Evolutionary conservation across 495 filamentous ascomycete species (phyloP).

Genomic region (Hypoxylon cercidicola): DNA sequence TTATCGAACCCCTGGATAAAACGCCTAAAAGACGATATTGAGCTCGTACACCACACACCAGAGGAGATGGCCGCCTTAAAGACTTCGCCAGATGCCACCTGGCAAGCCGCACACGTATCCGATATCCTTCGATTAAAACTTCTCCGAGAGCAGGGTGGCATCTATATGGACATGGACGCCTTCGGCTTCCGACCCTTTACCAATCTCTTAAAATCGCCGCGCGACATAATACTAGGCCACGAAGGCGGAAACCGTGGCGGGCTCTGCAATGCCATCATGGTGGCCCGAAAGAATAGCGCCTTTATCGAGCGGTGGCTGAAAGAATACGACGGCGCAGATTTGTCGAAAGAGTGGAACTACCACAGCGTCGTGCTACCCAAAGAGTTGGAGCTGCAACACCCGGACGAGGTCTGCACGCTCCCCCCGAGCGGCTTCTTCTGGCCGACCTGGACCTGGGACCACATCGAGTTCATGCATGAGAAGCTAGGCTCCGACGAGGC

Average conservation of each 20-base stretch:
- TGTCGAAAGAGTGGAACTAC: constrained; percentile 58
- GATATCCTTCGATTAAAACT: constrained; percentile 57
- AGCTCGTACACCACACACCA: constrained; percentile 54
- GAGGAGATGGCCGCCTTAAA: constrained; percentile 42
- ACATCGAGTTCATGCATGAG: constrained; percentile 60
- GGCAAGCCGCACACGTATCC: constrained; percentile 56
- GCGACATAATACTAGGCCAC: constrained; percentile 55
- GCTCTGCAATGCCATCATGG: constrained; percentile 59
- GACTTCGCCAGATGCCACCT: constrained; percentile 46
- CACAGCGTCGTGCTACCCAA: constrained; percentile 57
- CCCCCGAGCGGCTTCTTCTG: constrained; percentile 60
- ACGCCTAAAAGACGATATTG: constrained; percentile 52
- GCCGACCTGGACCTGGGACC: constrained; percentile 60
- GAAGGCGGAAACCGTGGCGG: constrained; percentile 60
- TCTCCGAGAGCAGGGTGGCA: constrained; percentile 55
- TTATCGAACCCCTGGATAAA: constrained; percentile 56
- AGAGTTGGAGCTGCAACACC: constrained; percentile 49
- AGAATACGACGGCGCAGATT: constrained; percentile 52
- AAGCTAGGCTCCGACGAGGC: constrained; percentile 46
- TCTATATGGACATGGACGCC: constrained; percentile 59
- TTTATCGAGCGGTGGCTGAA: constrained; percentile 57
- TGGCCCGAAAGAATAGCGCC: constrained; percentile 52
- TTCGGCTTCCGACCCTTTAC: constrained; percentile 55
- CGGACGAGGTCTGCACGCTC: constrained; percentile 54
- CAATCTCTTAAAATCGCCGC: constrained; percentile 41